Evolutionary conservation across 345 rosid genomes (phyloP), one percentile per base, ranked within the genome.

Genomic region (Psidium guajava): DNA sequence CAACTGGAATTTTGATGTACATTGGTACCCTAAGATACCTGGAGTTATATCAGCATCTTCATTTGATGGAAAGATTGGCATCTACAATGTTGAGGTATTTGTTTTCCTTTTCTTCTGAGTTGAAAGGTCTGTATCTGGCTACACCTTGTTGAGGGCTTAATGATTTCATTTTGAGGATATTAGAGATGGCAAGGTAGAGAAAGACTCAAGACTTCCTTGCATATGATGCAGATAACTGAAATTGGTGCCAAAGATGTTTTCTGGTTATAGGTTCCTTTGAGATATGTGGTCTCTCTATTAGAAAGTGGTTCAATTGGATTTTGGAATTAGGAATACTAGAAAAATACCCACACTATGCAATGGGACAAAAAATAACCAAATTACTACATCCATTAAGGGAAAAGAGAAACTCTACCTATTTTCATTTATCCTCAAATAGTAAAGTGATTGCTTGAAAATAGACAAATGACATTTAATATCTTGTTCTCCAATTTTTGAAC

Each of bases 1-100:
- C 90, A 98, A 96, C 91, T 95, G 99, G 99, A 98, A 95, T 89
- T 98, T 98, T 86, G 99, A 98, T 89, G 93, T 98, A 77, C 99
- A 98, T 84, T 98, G 99, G 99, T 98, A 95, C 90, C 92, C 99
- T 53, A 93, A 91, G 91, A 94, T 98, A 82, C 99, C 98, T 11
- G 99, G 99, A 89, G 94, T 98, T 61, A 94, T 98, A 88, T 92
- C 99, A 86, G 96, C 99, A 85, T 98, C 99, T 83, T 96, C 99
- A 40, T 98, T 95, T 92, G 99, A 98, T 88, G 98, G 98, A 80
- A 95, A 95, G 91, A 93, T 98, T 88, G 98, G 98, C 82, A 89
- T 98, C 83, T 96, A 96, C 90, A 98, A 98, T 87, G 93, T 95
- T 86, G 99, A 98, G 99, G 99, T 96, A 89, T 83, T 80, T 25